phyloP scores from a whole-genome alignment of 2,329 filamentous ascomycete genomes.

The Periconia macrospinosa region DNA sequence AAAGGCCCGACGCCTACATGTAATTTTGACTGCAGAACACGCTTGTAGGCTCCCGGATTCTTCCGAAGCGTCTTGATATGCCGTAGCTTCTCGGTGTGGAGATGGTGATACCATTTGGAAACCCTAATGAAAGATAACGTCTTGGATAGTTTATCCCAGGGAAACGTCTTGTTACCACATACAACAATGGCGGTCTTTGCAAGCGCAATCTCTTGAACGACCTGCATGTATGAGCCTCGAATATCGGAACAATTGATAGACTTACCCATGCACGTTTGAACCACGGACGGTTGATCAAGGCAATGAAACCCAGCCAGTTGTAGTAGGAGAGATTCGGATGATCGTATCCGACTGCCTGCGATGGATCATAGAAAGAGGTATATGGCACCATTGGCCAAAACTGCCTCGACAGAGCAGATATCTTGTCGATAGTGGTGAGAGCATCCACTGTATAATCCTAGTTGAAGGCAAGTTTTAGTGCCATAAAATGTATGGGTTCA shows the following conservation, averaged over 20 bases:
- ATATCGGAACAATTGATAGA: not conserved
- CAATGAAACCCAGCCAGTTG: slow-evolving; percentile 32
- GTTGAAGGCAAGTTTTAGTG: too few relatives aligned
- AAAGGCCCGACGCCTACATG: slow-evolving; percentile 22
- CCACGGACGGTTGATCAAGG: slow-evolving; percentile 30
- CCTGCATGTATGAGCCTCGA: slow-evolving; percentile 8
- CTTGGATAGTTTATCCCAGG: slow-evolving; percentile 24
- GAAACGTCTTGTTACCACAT: slow-evolving; percentile 19
- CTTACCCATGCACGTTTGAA: slow-evolving; percentile 32
- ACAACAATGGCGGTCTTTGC: slow-evolving; percentile 21
- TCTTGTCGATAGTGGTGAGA: slow-evolving; percentile 17
- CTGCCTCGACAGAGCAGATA: slow-evolving; percentile 19
- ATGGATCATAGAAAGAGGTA: slow-evolving; percentile 25
- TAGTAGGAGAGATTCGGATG: slow-evolving; percentile 16
- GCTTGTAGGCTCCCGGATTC: slow-evolving; percentile 24
- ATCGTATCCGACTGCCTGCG: not conserved
- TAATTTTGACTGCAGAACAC: slow-evolving; percentile 17
- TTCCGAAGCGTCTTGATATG: slow-evolving; percentile 16
- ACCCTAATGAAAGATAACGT: slow-evolving; percentile 24
- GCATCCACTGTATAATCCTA: slow-evolving; percentile 23
- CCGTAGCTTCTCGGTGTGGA: slow-evolving; percentile 27
- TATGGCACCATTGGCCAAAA: slow-evolving; percentile 22
- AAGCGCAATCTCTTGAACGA: slow-evolving; percentile 32
- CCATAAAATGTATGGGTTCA: not conserved
- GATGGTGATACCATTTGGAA: slow-evolving; percentile 30